Percentiles rank a stretch among this genome's conserved stretches.
Evolutionary conservation across 768 basidiomycete genomes (phyloP).

Genomic region (Mycena filopes): DNA sequence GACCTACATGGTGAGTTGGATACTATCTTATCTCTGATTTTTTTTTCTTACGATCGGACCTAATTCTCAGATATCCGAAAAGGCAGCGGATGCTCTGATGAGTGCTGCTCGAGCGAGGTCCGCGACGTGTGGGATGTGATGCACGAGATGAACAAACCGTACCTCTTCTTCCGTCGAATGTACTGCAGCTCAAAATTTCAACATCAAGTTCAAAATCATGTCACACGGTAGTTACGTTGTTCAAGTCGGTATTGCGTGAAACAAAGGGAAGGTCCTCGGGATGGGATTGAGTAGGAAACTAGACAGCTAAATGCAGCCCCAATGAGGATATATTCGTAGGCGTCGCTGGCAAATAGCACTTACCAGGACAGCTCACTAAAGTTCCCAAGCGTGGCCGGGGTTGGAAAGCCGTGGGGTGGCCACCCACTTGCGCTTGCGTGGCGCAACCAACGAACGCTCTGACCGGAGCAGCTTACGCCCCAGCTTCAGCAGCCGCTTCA

Average conservation of each 20-base stretch:
- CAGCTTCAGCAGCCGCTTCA: background rate
- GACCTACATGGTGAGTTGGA: conserved; percentile 42
- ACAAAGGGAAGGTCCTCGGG: too few species aligned
- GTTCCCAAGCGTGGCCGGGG: background rate
- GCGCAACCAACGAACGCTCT: too few species aligned
- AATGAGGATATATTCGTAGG: background rate
- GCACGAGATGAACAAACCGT: too few species aligned
- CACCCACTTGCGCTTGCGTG: background rate
- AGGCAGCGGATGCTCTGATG: conserved; percentile 44
- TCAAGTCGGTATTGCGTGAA: too few species aligned
- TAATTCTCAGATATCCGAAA: conserved; percentile 41
- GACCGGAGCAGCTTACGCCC: background rate
- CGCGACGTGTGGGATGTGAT: too few species aligned
- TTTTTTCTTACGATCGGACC: background rate
- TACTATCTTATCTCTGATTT: background rate
- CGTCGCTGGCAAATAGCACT: conserved; percentile 3
- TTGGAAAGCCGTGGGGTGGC: background rate
- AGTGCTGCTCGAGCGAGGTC: background rate
- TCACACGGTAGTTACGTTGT: too few species aligned
- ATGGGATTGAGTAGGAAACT: too few species aligned
- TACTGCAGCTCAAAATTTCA: too few species aligned
- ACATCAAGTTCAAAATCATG: too few species aligned
- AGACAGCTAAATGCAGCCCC: too few species aligned
- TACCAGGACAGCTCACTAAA: background rate
- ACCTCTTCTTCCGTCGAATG: too few species aligned